Conservation (phyloP, 208 protist genomes). For the Leptomonas pyrrhocoris region DNA sequence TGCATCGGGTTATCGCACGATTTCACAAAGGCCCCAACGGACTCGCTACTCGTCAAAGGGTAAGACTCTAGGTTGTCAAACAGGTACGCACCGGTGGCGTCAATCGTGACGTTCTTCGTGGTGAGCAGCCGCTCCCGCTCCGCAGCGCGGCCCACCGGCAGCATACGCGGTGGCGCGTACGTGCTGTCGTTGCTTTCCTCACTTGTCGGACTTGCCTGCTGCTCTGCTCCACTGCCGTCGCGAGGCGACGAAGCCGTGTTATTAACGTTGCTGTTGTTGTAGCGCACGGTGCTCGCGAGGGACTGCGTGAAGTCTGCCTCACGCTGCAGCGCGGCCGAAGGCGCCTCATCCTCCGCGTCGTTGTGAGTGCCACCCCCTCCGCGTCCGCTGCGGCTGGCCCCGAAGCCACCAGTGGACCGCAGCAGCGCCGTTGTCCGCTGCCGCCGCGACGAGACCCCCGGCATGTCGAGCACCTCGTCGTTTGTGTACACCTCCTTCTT, state of each 20-base stretch:
- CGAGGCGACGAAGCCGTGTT: neutral
- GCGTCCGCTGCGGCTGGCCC: constrained; percentile 1
- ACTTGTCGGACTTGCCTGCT: neutral
- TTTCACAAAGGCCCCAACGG: constrained; percentile 55
- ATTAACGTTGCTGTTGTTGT: neutral
- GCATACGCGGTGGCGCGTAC: constrained; percentile 51
- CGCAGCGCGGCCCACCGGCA: constrained; percentile 66
- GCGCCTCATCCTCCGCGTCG: constrained; percentile 9
- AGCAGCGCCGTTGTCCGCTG: constrained; percentile 37
- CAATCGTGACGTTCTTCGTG: constrained; percentile 83
- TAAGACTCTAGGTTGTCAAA: constrained; percentile 61
- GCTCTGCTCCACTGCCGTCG: neutral
- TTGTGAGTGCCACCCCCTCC: neutral
- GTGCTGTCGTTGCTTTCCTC: constrained; percentile 4
- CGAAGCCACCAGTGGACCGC: constrained; percentile 37
- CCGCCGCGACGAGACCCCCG: constrained; percentile 49
- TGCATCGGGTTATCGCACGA: constrained; percentile 77
- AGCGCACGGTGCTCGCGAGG: constrained; percentile 28
- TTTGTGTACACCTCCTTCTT: constrained; percentile 41
- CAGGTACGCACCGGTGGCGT: constrained; percentile 66
- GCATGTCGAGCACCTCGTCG: constrained; percentile 71
- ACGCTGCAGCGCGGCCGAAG: constrained; percentile 18
- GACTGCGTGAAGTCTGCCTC: constrained; percentile 26
- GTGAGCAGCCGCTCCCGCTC: constrained; percentile 71
- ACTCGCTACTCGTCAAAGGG: constrained; percentile 70